A percentile compares a stretch with the other conserved stretches of the same genome.
phyloP scores from a whole-genome alignment of 2,329 filamentous ascomycete species.

The Fusarium citri region DNA sequence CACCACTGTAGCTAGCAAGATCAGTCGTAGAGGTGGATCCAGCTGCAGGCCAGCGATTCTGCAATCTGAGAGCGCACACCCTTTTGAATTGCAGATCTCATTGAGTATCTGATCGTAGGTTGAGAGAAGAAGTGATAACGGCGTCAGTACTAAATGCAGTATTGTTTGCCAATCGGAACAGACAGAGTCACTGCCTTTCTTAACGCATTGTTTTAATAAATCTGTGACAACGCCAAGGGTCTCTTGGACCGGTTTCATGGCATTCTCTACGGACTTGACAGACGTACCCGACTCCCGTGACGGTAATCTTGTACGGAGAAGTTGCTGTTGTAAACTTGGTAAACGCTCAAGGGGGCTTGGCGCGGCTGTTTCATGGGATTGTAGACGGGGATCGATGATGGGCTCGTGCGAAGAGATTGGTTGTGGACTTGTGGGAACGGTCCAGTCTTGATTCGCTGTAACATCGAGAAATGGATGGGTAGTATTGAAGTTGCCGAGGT shows the following conservation, averaged over 20 bases:
- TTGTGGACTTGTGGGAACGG: neutral
- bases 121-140: neutral
- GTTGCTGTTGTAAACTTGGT: neutral
- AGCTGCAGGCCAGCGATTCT: neutral
- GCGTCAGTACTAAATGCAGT: neutral
- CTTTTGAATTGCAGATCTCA: neutral
- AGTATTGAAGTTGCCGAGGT: neutral
- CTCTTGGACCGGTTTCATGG: neutral
- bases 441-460: neutral
- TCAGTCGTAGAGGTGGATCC: neutral
- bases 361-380: neutral
- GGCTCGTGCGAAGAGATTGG: neutral
- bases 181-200: neutral
- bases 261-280: neutral
- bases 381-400: neutral
- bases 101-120: neutral
- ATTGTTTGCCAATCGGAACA: constrained; percentile 1
- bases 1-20: neutral
- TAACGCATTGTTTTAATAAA: neutral
- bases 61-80: neutral
- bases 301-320: neutral
- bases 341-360: neutral
- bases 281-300: neutral
- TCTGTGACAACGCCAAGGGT: neutral
- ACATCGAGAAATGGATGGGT: neutral